These are phyloP conservation scores for Lentinus brumalis DNA, from an alignment of 768 basidiomycete species.

Conservation along the genomic window DNA sequence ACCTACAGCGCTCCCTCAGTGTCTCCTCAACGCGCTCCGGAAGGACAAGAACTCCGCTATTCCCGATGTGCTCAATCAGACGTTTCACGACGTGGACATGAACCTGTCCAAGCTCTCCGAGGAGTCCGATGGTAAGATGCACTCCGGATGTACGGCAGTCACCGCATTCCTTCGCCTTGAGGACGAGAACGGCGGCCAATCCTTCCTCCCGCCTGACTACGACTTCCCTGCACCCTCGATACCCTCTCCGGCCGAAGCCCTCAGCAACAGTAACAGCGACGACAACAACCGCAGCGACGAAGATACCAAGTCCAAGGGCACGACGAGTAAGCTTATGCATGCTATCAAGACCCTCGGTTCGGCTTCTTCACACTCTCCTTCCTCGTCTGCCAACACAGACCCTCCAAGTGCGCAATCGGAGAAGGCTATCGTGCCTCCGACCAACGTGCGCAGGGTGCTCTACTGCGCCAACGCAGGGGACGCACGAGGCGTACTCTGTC, in stretches of 20 bases:
- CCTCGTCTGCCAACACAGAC: constrained; percentile 21
- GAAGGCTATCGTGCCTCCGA: constrained; percentile 24
- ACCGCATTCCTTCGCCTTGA: constrained; percentile 94
- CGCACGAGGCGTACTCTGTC: constrained; percentile 90
- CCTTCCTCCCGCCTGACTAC: constrained; percentile 49
- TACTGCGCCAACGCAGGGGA: constrained; percentile 98
- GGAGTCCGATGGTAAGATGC: constrained; percentile 87
- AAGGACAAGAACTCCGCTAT: constrained; percentile 58
- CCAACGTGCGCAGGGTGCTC: constrained; percentile 65
- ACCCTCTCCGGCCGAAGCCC: constrained; percentile 31
- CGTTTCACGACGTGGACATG: constrained; percentile 91
- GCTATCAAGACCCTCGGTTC: constrained; percentile 47
- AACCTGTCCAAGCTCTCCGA: constrained; percentile 83
- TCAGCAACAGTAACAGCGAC: constrained; percentile 29
- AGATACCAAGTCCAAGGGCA: constrained; percentile 44
- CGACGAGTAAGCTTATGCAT: constrained; percentile 17
- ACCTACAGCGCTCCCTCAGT: constrained; percentile 36
- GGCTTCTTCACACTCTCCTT: constrained; percentile 22
- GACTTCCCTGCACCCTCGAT: constrained; percentile 21
- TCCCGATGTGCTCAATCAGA: constrained; percentile 89
- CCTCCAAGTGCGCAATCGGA: constrained; percentile 18
- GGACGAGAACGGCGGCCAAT: constrained; percentile 71
- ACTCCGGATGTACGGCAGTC: constrained; percentile 96
- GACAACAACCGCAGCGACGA: constrained; percentile 42
- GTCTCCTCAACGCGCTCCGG: constrained; percentile 71